A percentile compares a stretch with the other conserved stretches of the same genome.
Evolutionary conservation across 495 filamentous ascomycete species (phyloP).

Genomic region (Cercophora samala): DNA sequence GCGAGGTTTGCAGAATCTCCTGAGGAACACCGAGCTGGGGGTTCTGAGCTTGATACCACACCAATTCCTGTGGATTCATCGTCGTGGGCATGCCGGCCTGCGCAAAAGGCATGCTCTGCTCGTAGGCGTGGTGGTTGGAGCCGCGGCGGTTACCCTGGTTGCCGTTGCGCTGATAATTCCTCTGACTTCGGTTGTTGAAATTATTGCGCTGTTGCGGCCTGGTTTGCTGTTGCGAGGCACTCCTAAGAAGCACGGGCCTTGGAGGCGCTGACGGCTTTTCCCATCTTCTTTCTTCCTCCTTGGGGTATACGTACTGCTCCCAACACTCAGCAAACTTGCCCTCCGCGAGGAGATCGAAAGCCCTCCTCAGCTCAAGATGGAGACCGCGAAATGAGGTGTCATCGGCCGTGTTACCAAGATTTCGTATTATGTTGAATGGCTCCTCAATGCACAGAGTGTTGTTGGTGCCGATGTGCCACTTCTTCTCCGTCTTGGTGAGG

Average conservation of each 20-base stretch:
- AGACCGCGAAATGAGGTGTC: constrained; percentile 88
- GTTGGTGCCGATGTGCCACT: constrained; percentile 72
- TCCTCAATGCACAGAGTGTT: constrained; percentile 93
- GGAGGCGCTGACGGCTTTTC: constrained; percentile 60
- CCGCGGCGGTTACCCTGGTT: constrained; percentile 40
- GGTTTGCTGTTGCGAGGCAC: constrained; percentile 48
- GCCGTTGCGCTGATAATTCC: constrained; percentile 53
- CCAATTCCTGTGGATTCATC: constrained; percentile 37
- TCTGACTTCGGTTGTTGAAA: constrained; percentile 56
- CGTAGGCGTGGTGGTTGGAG: constrained; percentile 40
- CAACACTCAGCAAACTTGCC: constrained; percentile 76
- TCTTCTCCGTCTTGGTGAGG: constrained; percentile 81
- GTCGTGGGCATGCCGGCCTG: constrained; percentile 21
- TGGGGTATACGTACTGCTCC: constrained; percentile 78
- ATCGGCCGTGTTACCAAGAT: constrained; percentile 94
- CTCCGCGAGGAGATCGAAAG: constrained; percentile 74
- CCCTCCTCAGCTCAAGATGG: constrained; percentile 82
- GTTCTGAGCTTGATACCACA: constrained; percentile 41
- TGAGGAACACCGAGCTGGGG: constrained; percentile 39
- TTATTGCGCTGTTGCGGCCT: constrained; percentile 42
- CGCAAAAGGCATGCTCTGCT: constrained; percentile 28
- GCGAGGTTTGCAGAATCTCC: constrained; percentile 42
- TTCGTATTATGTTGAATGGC: constrained; percentile 90
- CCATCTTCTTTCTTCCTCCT: constrained; percentile 73
- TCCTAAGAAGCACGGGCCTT: constrained; percentile 48